A percentile compares a stretch with the other conserved stretches of the same genome.
These are phyloP conservation scores for Drechslerella stenobrocha DNA, from an alignment of 2,329 filamentous ascomycete species.

Conservation along the genomic window DNA sequence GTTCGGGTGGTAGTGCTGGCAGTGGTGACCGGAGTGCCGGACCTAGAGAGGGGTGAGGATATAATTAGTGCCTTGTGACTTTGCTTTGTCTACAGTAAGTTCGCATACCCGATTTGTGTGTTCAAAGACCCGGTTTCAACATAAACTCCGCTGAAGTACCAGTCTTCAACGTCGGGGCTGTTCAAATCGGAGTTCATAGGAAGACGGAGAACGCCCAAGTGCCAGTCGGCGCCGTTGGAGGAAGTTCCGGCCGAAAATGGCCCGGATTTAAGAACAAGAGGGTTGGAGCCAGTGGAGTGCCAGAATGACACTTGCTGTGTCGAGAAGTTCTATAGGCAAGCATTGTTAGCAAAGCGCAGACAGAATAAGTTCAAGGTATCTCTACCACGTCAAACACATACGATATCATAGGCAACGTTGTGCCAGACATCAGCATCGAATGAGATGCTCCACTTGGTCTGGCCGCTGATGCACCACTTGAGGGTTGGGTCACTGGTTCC, in stretches of 20 bases:
- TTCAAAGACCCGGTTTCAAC: constrained; percentile 64
- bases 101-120: constrained; percentile 54
- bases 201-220: constrained; percentile 70
- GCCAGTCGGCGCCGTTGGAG: constrained; percentile 72
- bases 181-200: constrained; percentile 57
- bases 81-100: background rate
- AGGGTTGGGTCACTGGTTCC: constrained; percentile 61
- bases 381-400: too few species aligned
- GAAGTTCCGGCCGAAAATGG: constrained; percentile 65
- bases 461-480: constrained; percentile 67
- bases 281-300: constrained; percentile 67
- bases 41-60: constrained; percentile 14
- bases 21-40: constrained; percentile 7
- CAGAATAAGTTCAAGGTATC: constrained; percentile 57
- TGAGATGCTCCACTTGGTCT: constrained; percentile 66
- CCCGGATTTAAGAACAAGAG: constrained; percentile 64
- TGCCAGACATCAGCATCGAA: constrained; percentile 70
- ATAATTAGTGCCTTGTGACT: constrained; percentile 22
- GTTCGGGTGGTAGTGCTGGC: constrained; percentile 1
- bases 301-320: constrained; percentile 68
- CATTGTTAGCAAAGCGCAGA: constrained; percentile 11
- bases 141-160: constrained; percentile 73
- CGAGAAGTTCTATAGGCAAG: constrained; percentile 61
- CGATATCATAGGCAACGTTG: constrained; percentile 67
- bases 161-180: constrained; percentile 60